Evolutionary conservation across 1,284 basidiomycete species (phyloP).

Genomic region (Papiliotrema flavescens): DNA sequence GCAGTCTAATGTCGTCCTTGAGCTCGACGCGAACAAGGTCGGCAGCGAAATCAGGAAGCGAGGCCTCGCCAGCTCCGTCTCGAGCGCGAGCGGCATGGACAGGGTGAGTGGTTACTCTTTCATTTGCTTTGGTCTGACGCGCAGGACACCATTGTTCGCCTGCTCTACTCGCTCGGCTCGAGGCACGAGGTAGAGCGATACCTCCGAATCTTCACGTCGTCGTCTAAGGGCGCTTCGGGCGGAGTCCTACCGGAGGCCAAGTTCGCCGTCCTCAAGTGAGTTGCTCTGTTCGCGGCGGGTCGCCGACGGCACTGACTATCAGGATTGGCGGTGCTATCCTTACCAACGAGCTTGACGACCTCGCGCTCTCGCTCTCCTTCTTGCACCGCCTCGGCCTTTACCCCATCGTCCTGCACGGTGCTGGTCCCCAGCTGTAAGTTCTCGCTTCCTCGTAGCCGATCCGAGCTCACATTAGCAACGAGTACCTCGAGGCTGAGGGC

Average conservation of each 20-base stretch:
- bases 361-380: constrained; percentile 88
- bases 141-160: constrained; percentile 86
- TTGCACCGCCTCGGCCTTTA: constrained; percentile 89
- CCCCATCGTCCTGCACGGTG: constrained; percentile 90
- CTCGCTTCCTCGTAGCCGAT: too few species aligned
- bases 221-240: constrained; percentile 62
- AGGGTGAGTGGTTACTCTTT: constrained; percentile 26
- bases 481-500: constrained; percentile 83
- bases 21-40: constrained; percentile 44
- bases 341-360: constrained; percentile 76
- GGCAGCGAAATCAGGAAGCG: constrained; percentile 47
- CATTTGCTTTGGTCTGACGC: neutral
- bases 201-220: constrained; percentile 89
- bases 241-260: constrained; percentile 60
- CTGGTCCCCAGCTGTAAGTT: constrained; percentile 73
- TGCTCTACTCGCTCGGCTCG: constrained; percentile 90
- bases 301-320: constrained; percentile 7
- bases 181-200: constrained; percentile 95
- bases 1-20: constrained; percentile 36
- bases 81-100: constrained; percentile 43
- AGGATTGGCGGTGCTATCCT: constrained; percentile 87
- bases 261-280: constrained; percentile 82
- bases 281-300: neutral
- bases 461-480: constrained; percentile 54
- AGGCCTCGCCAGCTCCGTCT: constrained; percentile 33